Evolutionary conservation across 352 stramenopile species (phyloP), one percentile per base, ranked within the genome.

Genomic region (Phytophthora pinifolia): DNA sequence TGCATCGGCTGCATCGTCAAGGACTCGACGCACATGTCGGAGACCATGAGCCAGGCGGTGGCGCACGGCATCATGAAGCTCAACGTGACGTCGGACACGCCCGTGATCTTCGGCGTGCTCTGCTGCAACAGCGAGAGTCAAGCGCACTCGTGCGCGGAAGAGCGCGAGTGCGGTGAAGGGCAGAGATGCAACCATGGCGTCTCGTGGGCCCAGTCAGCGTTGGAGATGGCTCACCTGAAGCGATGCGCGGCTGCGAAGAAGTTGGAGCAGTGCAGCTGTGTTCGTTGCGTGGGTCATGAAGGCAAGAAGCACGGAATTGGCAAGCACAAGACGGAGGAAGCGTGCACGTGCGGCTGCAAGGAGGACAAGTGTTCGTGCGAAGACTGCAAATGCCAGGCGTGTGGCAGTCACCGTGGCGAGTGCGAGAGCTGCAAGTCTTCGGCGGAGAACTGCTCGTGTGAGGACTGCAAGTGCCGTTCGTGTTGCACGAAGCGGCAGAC

Each of bases 1-100:
- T 98, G 88, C 65, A 83, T 98, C 47, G 97, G 97, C 9, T 98
- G 91, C 59, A 83, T 97, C 49, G 81, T 96, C 49, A 98, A 98
- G 45, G 96, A 96, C 20, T 89, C 95, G 13, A 99, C 96, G 14
- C 96, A 98, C 74, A 92, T 98, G 67, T 99, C 98, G 66, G 95
- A 99, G 83, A 98, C 98, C 65, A 98, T 99, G 72, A 89, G 85
- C 45, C 88, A 98, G 45, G 87, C 96, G 29, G 86, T 97, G 17
- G 76, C 90, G 18, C 89, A 90, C 65, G 97, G 92, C 30, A 88
- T 99, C 54, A 99, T 99, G 96, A 90, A 96, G 67, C 90, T 99
- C 38, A 93, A 93, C 53, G 72, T 98, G 33, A 84, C 90, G 65
- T 98, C 87, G 2, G 74, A 81, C n/a, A 84, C 73, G 30, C 84